Evolutionary conservation across 2,329 filamentous ascomycete genomes (phyloP), one percentile per base, ranked within the genome.

Genomic region (Pseudocercospora fijiensis): DNA sequence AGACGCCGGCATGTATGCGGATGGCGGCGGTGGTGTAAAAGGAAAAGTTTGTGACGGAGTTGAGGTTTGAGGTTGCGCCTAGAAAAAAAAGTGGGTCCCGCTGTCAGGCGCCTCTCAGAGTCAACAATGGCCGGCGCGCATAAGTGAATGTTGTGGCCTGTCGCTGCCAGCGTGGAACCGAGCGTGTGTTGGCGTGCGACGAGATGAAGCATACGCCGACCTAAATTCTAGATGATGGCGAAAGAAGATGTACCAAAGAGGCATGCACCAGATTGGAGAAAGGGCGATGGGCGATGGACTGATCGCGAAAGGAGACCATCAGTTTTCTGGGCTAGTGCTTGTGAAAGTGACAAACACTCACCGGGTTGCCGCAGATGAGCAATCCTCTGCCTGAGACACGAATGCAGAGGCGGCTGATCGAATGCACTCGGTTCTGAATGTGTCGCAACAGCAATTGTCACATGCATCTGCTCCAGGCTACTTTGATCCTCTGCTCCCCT

Each of bases 1-100:
- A 20, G 47, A 13, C 8, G 24, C 58, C 33, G 47, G 33, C 58
- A 58, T 58, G 57, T 27, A 51, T 58, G 57, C 57, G 33, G 37
- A 27, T 30, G 57, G n/a, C n/a, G n/a, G 41, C 30, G 57, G 49
- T 28, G 53, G 30, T 41, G 53, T 30, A 30, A 8, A 24, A 55
- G 27, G 53, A 41, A 56, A 56, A 56, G 53, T 56, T 11, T 56
- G 53, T 41, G 28, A 56, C 28, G 30, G 53, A 37, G 26, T 18
- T 33, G 27, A 37, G 45, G 22, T 33, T 33, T 41, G 27, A 56
- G 22, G 26, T 37, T 33, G 28, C 53, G 53, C 53, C 30, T 30
- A 56, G 53, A 51, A 56, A 18, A 18, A 53, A 27, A 53, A 56
- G 53, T 56, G 53, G 53, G 53, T 56, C 53, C 28, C 9, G 37